phyloP scores from a whole-genome alignment of 179 eudicot species.

The Drosera spatulata region DNA sequence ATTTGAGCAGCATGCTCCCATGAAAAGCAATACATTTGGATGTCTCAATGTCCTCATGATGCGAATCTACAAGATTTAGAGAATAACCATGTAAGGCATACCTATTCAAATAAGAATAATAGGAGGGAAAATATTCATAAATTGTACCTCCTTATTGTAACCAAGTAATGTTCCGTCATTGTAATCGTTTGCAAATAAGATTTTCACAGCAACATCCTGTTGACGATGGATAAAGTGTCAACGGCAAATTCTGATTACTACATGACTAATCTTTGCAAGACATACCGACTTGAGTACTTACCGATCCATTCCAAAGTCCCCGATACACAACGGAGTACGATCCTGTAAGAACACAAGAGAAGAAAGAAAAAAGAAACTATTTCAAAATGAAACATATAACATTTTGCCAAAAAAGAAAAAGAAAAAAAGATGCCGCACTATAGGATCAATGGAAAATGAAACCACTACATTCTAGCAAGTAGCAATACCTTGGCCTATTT shows the following conservation, averaged over 20 bases:
- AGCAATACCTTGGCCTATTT: constrained; percentile 57
- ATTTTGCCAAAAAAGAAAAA: no score
- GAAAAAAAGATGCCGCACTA: no score
- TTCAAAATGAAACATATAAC: no score
- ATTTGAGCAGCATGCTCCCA: constrained; percentile 69
- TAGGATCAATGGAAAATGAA: no score
- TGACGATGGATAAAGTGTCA: constrained; percentile 4
- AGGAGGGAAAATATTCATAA: not conserved
- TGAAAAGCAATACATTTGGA: constrained; percentile 73
- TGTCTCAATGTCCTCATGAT: constrained; percentile 70
- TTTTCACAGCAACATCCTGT: constrained; percentile 79
- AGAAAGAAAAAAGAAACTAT: not conserved
- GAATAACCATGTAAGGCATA: not conserved
- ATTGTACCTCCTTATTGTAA: constrained; percentile 57
- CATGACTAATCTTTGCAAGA: no score
- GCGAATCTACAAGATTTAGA: constrained; percentile 29
- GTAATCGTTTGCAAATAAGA: constrained; percentile 45
- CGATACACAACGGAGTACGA: constrained; percentile 63
- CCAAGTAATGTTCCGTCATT: constrained; percentile 40
- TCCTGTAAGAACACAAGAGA: constrained; percentile 27
- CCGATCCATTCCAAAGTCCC: constrained; percentile 84
- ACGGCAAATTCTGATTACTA: no score
- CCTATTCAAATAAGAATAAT: not conserved
- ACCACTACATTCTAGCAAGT: no score
- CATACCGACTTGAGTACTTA: constrained; percentile 12